phyloP scores from a whole-genome alignment of 208 protist genomes.

The Endotrypanum monterogeii region DNA sequence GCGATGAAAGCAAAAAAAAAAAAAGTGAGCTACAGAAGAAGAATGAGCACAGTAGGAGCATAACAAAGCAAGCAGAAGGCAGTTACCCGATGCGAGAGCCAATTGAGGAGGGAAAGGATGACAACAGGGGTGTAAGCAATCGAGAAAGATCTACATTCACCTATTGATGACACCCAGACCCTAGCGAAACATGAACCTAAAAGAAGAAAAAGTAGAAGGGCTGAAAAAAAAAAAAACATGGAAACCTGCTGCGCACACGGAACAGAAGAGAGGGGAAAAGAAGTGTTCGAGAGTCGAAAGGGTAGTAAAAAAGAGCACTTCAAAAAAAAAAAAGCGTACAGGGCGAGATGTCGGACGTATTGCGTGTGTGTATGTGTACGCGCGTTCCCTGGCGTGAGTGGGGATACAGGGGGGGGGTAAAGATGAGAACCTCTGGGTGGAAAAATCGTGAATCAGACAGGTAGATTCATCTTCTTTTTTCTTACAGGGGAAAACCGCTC shows the following conservation, averaged over 20 bases:
- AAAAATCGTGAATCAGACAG: too few species aligned
- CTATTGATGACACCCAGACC: background rate
- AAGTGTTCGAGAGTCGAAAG: background rate
- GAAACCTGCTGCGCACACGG: background rate
- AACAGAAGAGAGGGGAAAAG: background rate
- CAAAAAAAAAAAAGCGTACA: too few species aligned
- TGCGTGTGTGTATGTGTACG: too few species aligned
- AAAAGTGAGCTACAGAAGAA: background rate
- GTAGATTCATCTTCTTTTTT: too few species aligned
- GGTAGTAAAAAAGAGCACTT: background rate
- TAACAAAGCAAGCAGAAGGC: too few species aligned
- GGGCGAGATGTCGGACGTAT: too few species aligned
- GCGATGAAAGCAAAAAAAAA: constrained; percentile 5
- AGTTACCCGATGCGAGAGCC: too few species aligned
- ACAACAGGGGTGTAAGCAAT: too few species aligned
- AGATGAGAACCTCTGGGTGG: too few species aligned
- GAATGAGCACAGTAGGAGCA: background rate
- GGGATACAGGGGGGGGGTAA: background rate
- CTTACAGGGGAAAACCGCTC: too few species aligned
- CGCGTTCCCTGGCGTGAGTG: background rate
- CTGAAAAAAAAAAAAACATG: constrained; percentile 6
- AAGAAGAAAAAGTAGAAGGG: too few species aligned
- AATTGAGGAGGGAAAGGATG: too few species aligned
- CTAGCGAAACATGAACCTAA: background rate
- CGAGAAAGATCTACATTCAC: background rate